These are phyloP conservation scores for Lentinula lateritia DNA, from an alignment of 768 basidiomycete genomes.

Conservation along the genomic window DNA sequence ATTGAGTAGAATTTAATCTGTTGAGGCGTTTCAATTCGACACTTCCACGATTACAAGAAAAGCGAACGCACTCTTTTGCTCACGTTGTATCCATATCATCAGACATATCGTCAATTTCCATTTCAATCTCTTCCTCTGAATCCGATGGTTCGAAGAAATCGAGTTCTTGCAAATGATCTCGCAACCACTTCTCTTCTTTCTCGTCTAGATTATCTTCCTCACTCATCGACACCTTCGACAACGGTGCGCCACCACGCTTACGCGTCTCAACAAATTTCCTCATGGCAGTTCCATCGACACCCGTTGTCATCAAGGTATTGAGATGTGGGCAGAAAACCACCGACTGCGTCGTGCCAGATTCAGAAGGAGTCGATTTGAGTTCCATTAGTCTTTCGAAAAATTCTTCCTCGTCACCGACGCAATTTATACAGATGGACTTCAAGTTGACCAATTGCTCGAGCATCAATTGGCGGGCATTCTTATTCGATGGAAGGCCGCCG, in stretches of 20 bases:
- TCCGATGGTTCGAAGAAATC: slow-evolving; percentile 55
- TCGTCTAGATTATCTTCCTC: slow-evolving; percentile 33
- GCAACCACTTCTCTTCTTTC: slow-evolving; percentile 47
- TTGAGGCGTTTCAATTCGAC: too few species aligned
- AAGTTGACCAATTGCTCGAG: slow-evolving; percentile 45
- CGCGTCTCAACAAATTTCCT: slow-evolving; percentile 40
- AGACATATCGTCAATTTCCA: slow-evolving; percentile 13
- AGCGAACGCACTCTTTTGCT: neutral
- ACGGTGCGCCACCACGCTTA: slow-evolving; percentile 34
- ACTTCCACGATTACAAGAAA: too few species aligned
- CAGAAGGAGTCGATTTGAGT: slow-evolving; percentile 9
- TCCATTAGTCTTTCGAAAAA: slow-evolving; percentile 23
- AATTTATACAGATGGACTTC: slow-evolving; percentile 34
- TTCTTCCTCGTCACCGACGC: slow-evolving; percentile 19
- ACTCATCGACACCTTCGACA: slow-evolving; percentile 41
- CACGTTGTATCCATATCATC: neutral
- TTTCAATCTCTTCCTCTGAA: slow-evolving; percentile 37
- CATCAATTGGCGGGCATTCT: slow-evolving; percentile 27
- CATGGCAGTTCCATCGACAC: slow-evolving; percentile 35
- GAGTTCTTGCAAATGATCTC: slow-evolving; percentile 41
- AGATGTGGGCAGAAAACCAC: slow-evolving; percentile 46
- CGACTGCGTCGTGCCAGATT: slow-evolving; percentile 9
- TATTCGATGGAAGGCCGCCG: slow-evolving; percentile 39
- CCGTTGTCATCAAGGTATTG: slow-evolving; percentile 39
- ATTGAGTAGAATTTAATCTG: too few species aligned